Base-by-base conservation (phyloP, 768 basidiomycete species). In the Glaciozyma antarctica region DNA sequence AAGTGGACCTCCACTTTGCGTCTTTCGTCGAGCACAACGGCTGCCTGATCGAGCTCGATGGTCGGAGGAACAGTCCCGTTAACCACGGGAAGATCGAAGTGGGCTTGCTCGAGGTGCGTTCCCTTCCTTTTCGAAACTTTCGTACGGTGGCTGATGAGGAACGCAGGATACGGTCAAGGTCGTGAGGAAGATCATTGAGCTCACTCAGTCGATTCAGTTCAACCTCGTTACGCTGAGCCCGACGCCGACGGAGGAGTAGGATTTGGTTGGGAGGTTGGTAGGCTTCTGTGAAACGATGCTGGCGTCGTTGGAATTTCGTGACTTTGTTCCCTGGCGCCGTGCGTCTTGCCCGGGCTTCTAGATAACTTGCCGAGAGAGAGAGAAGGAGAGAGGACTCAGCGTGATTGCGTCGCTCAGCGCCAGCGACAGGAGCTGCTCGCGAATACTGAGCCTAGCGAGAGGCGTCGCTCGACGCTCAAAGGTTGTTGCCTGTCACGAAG, bases 1-100 rank as follows among this genome's bases (percentile, higher is more conserved):
- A 88, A 47, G 87, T 87, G 0, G 81, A 88, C 71, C 79, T 90
- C 12, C 93, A 95, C 77, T 97, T 93, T 69, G 88, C 88, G 1
- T 85, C 86, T 72, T 97, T 95, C 72, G 83, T 95, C 59, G 58
- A 68, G 54, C 63, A 65, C 59, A 52, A 68, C 8, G 66, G 58
- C 44, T 81, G 86, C 54, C 75, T 95, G 10, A 78, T 94, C 53
- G 93, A 95, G 76, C 78, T 98, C 55, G 91, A 95, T 77, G 92
- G 92, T 1, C 78, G 84, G 51, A 78, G 92, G 52, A 77, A 75
- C 13, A 88, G 88, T 5, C 90, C 92, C 1, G 79, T 95, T 70
- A 91, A 95, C 74, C 81, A 85, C 54, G 70, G 70, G 17, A 22
- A 16, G 64, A 68, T 67, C 53, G 28, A 61, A 52, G 43, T 48